Evolutionary conservation across 495 filamentous ascomycete species (phyloP), one percentile per base, ranked within the genome.

Genomic region (Penicillium lagena): DNA sequence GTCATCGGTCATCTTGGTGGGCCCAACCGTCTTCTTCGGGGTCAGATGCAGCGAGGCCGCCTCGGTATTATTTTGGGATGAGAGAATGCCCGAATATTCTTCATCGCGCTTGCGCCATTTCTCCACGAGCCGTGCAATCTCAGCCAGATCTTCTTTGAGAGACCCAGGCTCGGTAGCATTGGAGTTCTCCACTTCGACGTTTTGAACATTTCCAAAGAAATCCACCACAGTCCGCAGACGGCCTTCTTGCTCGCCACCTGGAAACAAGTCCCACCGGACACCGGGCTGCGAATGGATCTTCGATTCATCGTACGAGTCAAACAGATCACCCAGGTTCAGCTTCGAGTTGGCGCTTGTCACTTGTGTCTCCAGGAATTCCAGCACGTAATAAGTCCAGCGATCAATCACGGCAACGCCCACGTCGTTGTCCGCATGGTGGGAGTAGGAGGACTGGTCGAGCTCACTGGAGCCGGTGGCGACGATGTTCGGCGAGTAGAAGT

Each of bases 171-270:
- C 72, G 11, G 71, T 75, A 1, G 66, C 60, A 49, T 66, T 62
- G n/a, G 64, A 64, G 15, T 65, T 73, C 40, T 94, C 90, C 4
- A 96, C 79, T 67, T 97, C 90, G 11, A 98, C 90, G 49, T 89
- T 93, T 61, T 97, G 93, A 7, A 96, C 90, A 63, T 97, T 98
- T 1, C 93, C 93, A 57, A 98, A 98, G 68, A 98, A 98, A 63
- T 98, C 93, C 51, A 94, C 94, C 37, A 98, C 77, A 17, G 81
- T 72, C 37, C 90, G 80, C 42, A 85, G 76, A 22, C 90, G 77
- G 3, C 88, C 87, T 15, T 75, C 85, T 33, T 80, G 70, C 39
- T 85, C 83, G 12, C 87, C 87, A 9, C 89, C 90, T 2, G 74
- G 76, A 66, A 98, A 96, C 29, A 98, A 63, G 60, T 98, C 93